phyloP scores from a whole-genome alignment of 805 yeast species.

The Saitoella complicata region DNA sequence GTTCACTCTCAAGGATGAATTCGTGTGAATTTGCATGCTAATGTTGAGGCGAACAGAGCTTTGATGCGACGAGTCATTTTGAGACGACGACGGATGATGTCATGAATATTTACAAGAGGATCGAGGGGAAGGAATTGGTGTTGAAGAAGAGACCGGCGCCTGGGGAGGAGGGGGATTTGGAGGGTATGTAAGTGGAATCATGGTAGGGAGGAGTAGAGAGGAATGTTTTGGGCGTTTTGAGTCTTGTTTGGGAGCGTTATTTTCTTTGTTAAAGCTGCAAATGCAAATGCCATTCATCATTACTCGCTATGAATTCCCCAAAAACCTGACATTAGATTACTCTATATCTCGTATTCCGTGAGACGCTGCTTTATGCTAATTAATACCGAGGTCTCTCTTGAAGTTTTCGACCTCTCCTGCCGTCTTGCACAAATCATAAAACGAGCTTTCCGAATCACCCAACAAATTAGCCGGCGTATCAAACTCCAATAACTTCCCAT shows the following conservation, averaged over 20 bases:
- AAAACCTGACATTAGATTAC: too few relatives aligned
- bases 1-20: too few relatives aligned
- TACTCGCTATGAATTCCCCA: too few relatives aligned
- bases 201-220: neutral
- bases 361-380: too few relatives aligned
- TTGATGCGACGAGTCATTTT: conserved; percentile 89
- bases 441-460: conserved; percentile 26
- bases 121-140: conserved; percentile 82
- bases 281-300: too few relatives aligned
- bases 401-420: neutral
- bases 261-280: too few relatives aligned
- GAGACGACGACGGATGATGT: conserved; percentile 95
- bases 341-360: too few relatives aligned
- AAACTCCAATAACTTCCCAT: conserved; percentile 57
- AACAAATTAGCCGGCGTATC: conserved; percentile 48
- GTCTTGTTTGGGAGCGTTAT: too few relatives aligned
- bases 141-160: conserved; percentile 57
- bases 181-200: too few relatives aligned
- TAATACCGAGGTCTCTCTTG: too few relatives aligned
- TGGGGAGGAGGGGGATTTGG: conserved; percentile 39
- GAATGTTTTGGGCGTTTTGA: too few relatives aligned
- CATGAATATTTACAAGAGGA: conserved; percentile 79
- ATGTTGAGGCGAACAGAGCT: conserved; percentile 27
- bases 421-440: conserved; percentile 33
- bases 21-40: too few relatives aligned